phyloP scores from a whole-genome alignment of 768 basidiomycete genomes.

The Lactarius indigo region DNA sequence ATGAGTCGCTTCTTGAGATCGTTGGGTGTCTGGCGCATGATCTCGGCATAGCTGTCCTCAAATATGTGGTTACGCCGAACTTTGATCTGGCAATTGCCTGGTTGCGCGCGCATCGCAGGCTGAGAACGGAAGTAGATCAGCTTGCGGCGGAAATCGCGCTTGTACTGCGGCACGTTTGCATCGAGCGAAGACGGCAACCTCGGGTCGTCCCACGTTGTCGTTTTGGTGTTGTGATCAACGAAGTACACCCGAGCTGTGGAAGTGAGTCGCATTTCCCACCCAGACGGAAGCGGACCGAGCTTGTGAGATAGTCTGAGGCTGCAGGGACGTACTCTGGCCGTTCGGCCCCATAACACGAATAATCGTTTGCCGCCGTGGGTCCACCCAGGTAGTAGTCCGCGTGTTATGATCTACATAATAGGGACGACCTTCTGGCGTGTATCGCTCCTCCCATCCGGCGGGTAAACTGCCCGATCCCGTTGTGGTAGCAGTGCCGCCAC shows the following conservation, averaged over 20 bases:
- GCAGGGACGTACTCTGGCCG: conserved; percentile 81
- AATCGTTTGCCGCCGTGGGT: conserved; percentile 94
- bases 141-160: conserved; percentile 98
- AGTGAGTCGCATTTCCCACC: conserved; percentile 99
- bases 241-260: conserved; percentile 98
- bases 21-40: conserved; percentile 98
- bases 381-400: conserved; percentile 99
- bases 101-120: conserved; percentile 95
- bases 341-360: conserved; percentile 95
- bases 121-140: conserved; percentile 99
- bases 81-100: conserved; percentile 99
- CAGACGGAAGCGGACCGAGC: conserved; percentile 93
- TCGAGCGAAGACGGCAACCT: conserved; percentile 93
- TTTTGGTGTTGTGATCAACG: conserved; percentile 99
- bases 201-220: conserved; percentile 99
- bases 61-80: conserved; percentile 97
- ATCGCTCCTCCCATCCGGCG: conserved; percentile 98
- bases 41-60: conserved; percentile 98
- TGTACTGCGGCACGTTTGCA: conserved; percentile 97
- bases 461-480: conserved; percentile 84
- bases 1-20: conserved; percentile 98
- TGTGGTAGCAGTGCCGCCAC: conserved; percentile 54
- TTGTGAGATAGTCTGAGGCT: conserved; percentile 97
- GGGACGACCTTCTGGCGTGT: conserved; percentile 96
- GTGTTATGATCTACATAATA: conserved; percentile 99